phyloP scores from a whole-genome alignment of 805 yeast species.

The Hanseniaspora lindneri region DNA sequence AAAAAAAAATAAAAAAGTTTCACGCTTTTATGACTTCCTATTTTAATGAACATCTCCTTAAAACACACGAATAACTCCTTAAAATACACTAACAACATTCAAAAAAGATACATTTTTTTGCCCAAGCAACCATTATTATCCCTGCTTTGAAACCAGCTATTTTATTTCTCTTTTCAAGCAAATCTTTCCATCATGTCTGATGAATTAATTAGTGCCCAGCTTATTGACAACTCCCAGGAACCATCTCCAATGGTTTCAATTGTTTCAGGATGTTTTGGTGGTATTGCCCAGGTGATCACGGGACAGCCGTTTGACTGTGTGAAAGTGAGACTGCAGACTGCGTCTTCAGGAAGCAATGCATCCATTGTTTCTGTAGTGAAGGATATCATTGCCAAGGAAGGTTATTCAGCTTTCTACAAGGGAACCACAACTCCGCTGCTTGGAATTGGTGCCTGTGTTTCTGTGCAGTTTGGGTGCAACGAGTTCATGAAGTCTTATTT shows the following conservation, averaged over 20 bases:
- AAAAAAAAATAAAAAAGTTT: too few relatives aligned
- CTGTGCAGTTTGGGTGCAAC: slow-evolving; percentile 89
- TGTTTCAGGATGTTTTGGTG: slow-evolving; percentile 87
- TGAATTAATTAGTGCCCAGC: slow-evolving; percentile 26
- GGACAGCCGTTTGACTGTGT: slow-evolving; percentile 97
- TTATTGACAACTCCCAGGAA: slow-evolving; percentile 24
- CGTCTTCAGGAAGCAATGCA: slow-evolving; percentile 50
- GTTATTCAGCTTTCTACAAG: slow-evolving; percentile 75
- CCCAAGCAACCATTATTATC: too few relatives aligned
- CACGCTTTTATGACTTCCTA: too few relatives aligned
- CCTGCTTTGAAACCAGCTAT: too few relatives aligned
- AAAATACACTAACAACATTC: too few relatives aligned
- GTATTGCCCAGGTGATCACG: slow-evolving; percentile 85
- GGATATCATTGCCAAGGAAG: slow-evolving; percentile 64
- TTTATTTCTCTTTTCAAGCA: too few relatives aligned
- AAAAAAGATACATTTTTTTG: too few relatives aligned
- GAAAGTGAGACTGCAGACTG: slow-evolving; percentile 83
- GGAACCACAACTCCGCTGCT: slow-evolving; percentile 88
- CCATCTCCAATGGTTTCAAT: slow-evolving; percentile 57
- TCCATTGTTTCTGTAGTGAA: slow-evolving; percentile 62
- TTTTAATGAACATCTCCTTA: too few relatives aligned
- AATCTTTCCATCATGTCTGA: slow-evolving; percentile 25
- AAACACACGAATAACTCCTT: too few relatives aligned
- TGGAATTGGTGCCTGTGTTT: slow-evolving; percentile 97
- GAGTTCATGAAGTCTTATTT: slow-evolving; percentile 85